Evolutionary conservation across 2,329 filamentous ascomycete genomes (phyloP).

Genomic region (Parasarocladium wereldwijsianum): DNA sequence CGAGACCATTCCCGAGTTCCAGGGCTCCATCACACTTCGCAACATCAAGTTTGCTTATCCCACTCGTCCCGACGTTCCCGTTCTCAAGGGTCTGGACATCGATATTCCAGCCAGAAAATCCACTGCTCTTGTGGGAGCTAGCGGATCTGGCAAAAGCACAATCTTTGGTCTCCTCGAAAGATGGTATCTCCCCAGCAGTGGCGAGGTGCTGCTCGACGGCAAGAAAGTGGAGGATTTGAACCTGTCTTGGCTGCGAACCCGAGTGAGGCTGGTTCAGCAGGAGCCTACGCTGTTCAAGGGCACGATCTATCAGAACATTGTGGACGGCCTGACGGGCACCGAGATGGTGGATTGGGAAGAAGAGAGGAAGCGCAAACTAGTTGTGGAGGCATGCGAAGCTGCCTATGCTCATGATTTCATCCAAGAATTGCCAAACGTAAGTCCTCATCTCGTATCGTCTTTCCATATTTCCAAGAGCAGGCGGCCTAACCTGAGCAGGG

Average conservation of each 20-base stretch:
- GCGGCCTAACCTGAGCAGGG: constrained; percentile 17
- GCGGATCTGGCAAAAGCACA: constrained; percentile 44
- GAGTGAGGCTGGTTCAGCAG: constrained; percentile 35
- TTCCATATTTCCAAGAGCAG: background rate
- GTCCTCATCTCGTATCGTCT: background rate
- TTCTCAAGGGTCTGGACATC: constrained; percentile 27
- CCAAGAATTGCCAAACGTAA: constrained; percentile 24
- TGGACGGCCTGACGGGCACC: constrained; percentile 27
- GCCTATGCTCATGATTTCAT: constrained; percentile 41
- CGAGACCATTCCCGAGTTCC: constrained; percentile 10
- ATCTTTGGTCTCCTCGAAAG: constrained; percentile 41
- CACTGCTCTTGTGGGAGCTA: constrained; percentile 41
- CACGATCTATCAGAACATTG: constrained; percentile 36
- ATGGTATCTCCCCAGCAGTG: constrained; percentile 39
- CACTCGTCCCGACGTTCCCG: constrained; percentile 32
- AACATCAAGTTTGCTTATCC: constrained; percentile 41
- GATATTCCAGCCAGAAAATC: constrained; percentile 28
- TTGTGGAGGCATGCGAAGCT: constrained; percentile 30
- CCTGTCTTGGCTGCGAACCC: constrained; percentile 35
- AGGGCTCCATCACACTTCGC: constrained; percentile 30
- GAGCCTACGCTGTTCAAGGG: constrained; percentile 39
- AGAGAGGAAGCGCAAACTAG: constrained; percentile 27
- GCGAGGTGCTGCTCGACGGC: constrained; percentile 29
- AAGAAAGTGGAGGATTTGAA: constrained; percentile 26
- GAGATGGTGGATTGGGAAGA: constrained; percentile 20